These are phyloP conservation scores for Saccharomyces hybrid DNA, from an alignment of 1,139 yeast species.

Conservation along the genomic window DNA sequence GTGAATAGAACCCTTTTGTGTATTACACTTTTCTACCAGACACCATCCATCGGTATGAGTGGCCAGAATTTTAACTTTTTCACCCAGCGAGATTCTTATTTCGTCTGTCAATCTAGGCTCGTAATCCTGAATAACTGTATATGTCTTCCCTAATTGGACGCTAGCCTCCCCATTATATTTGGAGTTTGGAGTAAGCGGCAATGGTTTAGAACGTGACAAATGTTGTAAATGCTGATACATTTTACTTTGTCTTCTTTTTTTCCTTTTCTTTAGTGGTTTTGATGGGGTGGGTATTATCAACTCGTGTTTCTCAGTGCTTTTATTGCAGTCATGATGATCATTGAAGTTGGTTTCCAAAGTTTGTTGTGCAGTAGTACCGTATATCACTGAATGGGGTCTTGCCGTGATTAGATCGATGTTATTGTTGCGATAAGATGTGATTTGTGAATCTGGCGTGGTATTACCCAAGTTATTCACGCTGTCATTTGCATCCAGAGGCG, in stretches of 20 bases:
- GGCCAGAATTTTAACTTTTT: slow-evolving; percentile 32
- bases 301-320: not conserved
- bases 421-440: not conserved
- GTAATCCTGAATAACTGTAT: slow-evolving; percentile 25
- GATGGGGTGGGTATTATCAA: not conserved
- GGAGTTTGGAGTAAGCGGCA: slow-evolving; percentile 18
- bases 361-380: slow-evolving; percentile 4
- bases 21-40: slow-evolving; percentile 32
- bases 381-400: slow-evolving; percentile 1
- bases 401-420: not conserved
- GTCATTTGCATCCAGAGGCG: not conserved
- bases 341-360: not conserved
- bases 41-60: slow-evolving; percentile 41
- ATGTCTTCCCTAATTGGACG: slow-evolving; percentile 12
- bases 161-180: not conserved
- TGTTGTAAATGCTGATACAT: slow-evolving; percentile 13
- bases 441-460: not conserved
- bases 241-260: slow-evolving; percentile 8
- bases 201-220: slow-evolving; percentile 15
- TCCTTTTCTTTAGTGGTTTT: slow-evolving; percentile 4
- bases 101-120: slow-evolving; percentile 34
- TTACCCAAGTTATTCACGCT: not conserved
- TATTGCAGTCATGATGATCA: not conserved
- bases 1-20: not conserved
- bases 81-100: slow-evolving; percentile 29